Conservation (phyloP, 208 protist genomes). For the Trypanosomatidae sp. region DNA sequence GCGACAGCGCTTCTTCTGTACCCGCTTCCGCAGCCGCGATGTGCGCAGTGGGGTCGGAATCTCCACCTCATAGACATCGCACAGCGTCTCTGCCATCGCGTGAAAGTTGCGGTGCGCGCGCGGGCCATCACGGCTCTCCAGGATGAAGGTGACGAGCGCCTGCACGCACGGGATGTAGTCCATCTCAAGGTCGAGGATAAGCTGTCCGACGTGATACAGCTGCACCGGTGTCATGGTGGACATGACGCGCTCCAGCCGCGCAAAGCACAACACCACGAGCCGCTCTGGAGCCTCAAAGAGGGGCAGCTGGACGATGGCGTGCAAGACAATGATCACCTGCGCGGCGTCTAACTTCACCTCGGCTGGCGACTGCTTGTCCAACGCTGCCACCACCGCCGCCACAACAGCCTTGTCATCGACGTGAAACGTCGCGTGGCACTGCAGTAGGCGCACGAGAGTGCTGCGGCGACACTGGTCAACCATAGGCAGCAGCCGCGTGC, state of each 20-base stretch:
- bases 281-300: conserved; percentile 28
- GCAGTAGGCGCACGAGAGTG: conserved; percentile 75
- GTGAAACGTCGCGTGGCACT: conserved; percentile 66
- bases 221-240: conserved; percentile 41
- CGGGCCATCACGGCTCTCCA: conserved; percentile 72
- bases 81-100: conserved; percentile 62
- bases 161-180: conserved; percentile 65
- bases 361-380: conserved; percentile 58
- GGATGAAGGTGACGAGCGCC: conserved; percentile 48
- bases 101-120: conserved; percentile 37
- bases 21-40: conserved; percentile 47
- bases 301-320: conserved; percentile 44
- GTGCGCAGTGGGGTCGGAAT: conserved; percentile 46
- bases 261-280: conserved; percentile 57
- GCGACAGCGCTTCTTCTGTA: conserved; percentile 34
- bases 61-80: conserved; percentile 79
- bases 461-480: conserved; percentile 71
- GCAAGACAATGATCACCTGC: conserved; percentile 68
- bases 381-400: conserved; percentile 23
- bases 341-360: conserved; percentile 54
- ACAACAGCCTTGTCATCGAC: conserved; percentile 59
- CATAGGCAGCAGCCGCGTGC: conserved; percentile 54
- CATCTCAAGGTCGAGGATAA: conserved; percentile 82
- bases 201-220: conserved; percentile 49
- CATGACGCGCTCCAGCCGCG: conserved; percentile 56